phyloP scores from a whole-genome alignment of 2,329 filamentous ascomycete genomes.

The Pseudophaeomoniella oleicola region DNA sequence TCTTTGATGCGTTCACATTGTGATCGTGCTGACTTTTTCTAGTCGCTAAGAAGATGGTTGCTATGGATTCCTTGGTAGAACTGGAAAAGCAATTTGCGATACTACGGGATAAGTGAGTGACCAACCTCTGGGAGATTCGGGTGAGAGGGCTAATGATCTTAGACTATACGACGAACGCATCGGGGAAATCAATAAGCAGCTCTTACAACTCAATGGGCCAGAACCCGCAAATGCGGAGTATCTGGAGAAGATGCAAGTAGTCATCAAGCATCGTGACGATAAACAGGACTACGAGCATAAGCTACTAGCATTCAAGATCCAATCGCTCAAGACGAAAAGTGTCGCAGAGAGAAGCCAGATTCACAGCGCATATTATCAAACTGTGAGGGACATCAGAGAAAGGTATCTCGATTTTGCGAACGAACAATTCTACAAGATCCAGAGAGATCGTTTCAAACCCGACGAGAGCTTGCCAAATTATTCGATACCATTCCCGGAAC shows the following conservation, averaged over 20 bases:
- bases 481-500: slow-evolving; percentile 64
- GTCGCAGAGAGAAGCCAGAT: slow-evolving; percentile 74
- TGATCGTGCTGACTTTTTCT: slow-evolving; percentile 16
- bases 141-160: too few relatives aligned
- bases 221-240: slow-evolving; percentile 74
- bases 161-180: slow-evolving; percentile 84
- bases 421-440: slow-evolving; percentile 83
- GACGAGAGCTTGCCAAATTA: slow-evolving; percentile 71
- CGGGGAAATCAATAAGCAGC: slow-evolving; percentile 58
- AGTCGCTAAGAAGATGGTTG: slow-evolving; percentile 67
- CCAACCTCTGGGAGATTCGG: too few relatives aligned
- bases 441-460: slow-evolving; percentile 67
- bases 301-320: slow-evolving; percentile 57
- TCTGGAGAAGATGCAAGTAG: slow-evolving; percentile 73
- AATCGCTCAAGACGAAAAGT: slow-evolving; percentile 58
- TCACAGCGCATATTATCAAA: slow-evolving; percentile 82
- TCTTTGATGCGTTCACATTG: slow-evolving; percentile 1
- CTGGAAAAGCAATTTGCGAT: slow-evolving; percentile 82
- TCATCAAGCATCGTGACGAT: slow-evolving; percentile 68
- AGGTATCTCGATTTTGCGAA: slow-evolving; percentile 65
- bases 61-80: slow-evolving; percentile 61
- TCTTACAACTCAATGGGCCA: slow-evolving; percentile 43
- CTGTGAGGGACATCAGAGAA: slow-evolving; percentile 69
- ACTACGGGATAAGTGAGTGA: slow-evolving; percentile 52
- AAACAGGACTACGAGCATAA: slow-evolving; percentile 64